phyloP scores from a whole-genome alignment of 768 basidiomycete species.

The Russula abietina region DNA sequence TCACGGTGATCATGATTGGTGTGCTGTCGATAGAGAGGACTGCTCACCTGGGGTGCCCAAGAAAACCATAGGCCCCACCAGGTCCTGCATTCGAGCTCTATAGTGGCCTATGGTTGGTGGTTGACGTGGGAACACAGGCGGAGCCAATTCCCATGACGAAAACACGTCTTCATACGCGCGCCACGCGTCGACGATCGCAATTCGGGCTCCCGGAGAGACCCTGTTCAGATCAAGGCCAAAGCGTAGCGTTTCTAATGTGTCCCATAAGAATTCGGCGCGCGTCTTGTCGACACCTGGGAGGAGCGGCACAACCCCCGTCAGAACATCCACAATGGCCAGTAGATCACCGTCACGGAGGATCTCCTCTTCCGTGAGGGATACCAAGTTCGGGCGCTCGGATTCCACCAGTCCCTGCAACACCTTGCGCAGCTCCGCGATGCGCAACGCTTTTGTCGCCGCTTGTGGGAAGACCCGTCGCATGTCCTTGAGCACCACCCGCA shows the following conservation, averaged over 20 bases:
- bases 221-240: background rate
- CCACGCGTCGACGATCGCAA: background rate
- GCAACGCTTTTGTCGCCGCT: background rate
- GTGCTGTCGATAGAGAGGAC: background rate
- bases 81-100: background rate
- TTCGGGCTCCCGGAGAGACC: background rate
- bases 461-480: background rate
- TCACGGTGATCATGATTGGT: background rate
- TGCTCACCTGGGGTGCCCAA: background rate
- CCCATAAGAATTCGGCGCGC: background rate
- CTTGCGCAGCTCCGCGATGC: slow-evolving; percentile 7
- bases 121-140: background rate
- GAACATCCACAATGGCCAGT: background rate
- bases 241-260: slow-evolving; percentile 7
- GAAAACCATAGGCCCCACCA: slow-evolving; percentile 3
- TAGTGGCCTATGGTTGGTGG: background rate
- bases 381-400: background rate
- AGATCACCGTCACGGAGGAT: slow-evolving; percentile 5
- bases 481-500: slow-evolving; percentile 13
- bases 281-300: slow-evolving; percentile 5
- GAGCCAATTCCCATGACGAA: background rate
- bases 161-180: background rate
- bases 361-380: slow-evolving; percentile 1
- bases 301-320: slow-evolving; percentile 11
- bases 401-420: slow-evolving; percentile 1